These are phyloP conservation scores for Emmonsiellopsis sp. DNA, from an alignment of 2,329 filamentous ascomycete species.

Conservation along the genomic window DNA sequence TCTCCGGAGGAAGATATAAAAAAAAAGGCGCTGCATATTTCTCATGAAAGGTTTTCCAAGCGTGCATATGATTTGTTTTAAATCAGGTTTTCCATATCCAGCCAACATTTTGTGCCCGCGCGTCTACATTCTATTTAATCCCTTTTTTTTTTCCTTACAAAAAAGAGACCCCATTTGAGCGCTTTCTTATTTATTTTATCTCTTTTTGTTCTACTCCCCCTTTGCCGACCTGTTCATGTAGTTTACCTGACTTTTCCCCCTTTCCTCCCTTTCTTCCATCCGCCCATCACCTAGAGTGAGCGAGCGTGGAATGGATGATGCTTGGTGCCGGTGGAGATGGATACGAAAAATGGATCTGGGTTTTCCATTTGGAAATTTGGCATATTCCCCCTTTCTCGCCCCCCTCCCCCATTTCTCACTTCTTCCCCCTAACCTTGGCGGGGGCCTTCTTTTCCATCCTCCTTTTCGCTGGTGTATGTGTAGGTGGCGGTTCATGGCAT, in stretches of 20 bases:
- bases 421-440: no score
- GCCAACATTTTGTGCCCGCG: background rate
- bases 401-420: no score
- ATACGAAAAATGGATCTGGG: no score
- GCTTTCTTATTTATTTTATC: background rate
- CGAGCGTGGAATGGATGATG: no score
- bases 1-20: background rate
- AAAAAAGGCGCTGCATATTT: background rate
- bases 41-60: background rate
- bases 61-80: background rate
- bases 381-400: no score
- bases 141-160: background rate
- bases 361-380: no score
- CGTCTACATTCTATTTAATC: background rate
- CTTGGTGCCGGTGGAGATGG: no score
- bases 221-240: background rate
- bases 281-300: no score
- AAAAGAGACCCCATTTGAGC: background rate
- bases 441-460: no score
- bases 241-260: no score
- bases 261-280: no score
- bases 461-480: background rate
- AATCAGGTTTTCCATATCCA: background rate
- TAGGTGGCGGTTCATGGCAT: background rate
- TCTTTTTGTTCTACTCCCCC: background rate